These are phyloP conservation scores for Sphagnum contortum DNA, from an alignment of 225 moss, liverwort and hornwort species.

Conservation along the genomic window DNA sequence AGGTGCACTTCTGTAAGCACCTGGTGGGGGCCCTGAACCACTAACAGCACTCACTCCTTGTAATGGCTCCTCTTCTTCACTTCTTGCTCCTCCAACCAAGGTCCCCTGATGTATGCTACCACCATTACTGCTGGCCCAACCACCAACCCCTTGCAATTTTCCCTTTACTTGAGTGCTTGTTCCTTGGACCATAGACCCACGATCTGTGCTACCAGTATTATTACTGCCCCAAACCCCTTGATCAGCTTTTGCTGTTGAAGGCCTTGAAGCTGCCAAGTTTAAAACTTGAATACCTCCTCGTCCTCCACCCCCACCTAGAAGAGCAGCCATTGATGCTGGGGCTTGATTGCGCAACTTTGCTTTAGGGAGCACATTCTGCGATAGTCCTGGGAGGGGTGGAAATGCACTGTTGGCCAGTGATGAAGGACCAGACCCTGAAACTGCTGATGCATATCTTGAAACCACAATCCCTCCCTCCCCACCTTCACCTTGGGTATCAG, in stretches of 20 bases:
- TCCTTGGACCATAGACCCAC: constrained; percentile 8
- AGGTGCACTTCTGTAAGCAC: constrained; percentile 28
- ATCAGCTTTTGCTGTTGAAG: constrained; percentile 7
- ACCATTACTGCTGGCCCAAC: constrained; percentile 20
- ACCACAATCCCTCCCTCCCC: constrained; percentile 47
- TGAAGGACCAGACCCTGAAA: constrained; percentile 72
- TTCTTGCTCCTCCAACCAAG: constrained; percentile 13
- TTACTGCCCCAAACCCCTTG: background rate
- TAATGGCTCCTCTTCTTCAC: constrained; percentile 25
- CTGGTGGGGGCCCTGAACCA: constrained; percentile 29
- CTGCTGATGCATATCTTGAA: constrained; percentile 89
- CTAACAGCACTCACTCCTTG: constrained; percentile 22
- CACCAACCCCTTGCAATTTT: background rate
- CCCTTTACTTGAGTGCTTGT: too few relatives aligned
- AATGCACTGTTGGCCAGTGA: constrained; percentile 79
- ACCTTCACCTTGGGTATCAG: constrained; percentile 23
- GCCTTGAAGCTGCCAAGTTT: constrained; percentile 48
- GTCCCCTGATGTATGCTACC: constrained; percentile 29
- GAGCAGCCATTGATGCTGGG: constrained; percentile 71
- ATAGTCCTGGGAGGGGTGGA: constrained; percentile 82
- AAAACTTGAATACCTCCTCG: constrained; percentile 55
- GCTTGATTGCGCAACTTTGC: constrained; percentile 52
- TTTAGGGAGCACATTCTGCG: constrained; percentile 48
- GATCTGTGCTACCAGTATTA: constrained; percentile 17
- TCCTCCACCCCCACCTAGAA: constrained; percentile 48